A percentile compares a stretch with the other conserved stretches of the same genome.
These are phyloP conservation scores for Hyaloperonospora arabidopsidis DNA, from an alignment of 352 stramenopile genomes.

Conservation along the genomic window DNA sequence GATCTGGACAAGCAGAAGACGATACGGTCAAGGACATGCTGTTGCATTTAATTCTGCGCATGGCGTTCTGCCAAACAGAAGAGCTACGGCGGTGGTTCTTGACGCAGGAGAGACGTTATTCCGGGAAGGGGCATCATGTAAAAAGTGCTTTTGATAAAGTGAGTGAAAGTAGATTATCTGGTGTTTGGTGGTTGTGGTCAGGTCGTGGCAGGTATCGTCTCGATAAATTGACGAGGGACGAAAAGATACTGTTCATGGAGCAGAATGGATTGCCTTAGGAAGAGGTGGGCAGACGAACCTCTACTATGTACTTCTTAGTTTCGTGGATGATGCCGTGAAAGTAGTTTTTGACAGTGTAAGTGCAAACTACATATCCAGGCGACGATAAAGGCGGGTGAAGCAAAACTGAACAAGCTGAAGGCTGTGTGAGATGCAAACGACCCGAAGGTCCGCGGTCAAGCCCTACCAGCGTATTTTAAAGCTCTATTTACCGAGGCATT, in stretches of 20 bases:
- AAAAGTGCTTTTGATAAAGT: neutral
- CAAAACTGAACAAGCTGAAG: conserved; percentile 53
- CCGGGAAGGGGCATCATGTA: conserved; percentile 27
- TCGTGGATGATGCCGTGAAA: neutral
- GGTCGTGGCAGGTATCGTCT: conserved; percentile 50
- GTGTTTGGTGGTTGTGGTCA: conserved; percentile 5
- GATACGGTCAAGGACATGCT: conserved; percentile 86
- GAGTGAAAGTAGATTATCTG: neutral
- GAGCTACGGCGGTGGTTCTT: conserved; percentile 97
- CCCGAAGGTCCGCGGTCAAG: conserved; percentile 39
- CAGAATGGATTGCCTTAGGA: conserved; percentile 75
- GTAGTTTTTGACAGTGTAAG: neutral
- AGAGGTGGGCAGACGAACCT: conserved; percentile 25
- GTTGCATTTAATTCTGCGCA: conserved; percentile 96
- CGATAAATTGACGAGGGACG: conserved; percentile 85
- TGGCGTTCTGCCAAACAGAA: conserved; percentile 96
- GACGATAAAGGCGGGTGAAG: conserved; percentile 56
- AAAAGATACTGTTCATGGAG: conserved; percentile 86
- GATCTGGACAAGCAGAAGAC: conserved; percentile 47
- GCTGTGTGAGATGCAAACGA: conserved; percentile 56
- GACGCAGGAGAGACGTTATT: conserved; percentile 93
- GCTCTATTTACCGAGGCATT: conserved; percentile 96
- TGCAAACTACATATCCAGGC: conserved; percentile 21
- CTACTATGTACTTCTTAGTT: neutral
- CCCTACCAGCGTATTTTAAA: conserved; percentile 87